Evolutionary conservation across 1,284 basidiomycete genomes (phyloP).

Genomic region (Ustilago loliicola): DNA sequence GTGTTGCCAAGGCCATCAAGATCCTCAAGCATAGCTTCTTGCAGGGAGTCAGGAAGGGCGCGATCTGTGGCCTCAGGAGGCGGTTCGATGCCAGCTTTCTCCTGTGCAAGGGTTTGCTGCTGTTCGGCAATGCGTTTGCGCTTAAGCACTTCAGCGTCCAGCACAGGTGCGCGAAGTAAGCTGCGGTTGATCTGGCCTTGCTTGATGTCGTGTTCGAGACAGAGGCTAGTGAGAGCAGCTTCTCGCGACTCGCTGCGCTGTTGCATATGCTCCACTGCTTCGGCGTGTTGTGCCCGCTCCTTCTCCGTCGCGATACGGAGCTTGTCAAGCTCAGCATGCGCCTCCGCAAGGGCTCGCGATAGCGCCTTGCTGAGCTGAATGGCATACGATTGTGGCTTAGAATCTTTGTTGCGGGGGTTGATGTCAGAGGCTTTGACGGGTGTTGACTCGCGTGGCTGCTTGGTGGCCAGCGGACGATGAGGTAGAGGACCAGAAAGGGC

Average conservation of each 20-base stretch:
- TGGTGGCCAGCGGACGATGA: conserved; percentile 26
- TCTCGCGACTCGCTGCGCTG: conserved; percentile 51
- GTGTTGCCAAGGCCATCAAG: conserved; percentile 44
- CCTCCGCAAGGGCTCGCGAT: conserved; percentile 37
- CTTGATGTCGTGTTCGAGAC: conserved; percentile 56
- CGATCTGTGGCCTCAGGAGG: conserved; percentile 24
- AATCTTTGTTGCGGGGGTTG: background rate
- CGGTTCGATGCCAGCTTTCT: conserved; percentile 25
- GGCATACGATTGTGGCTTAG: conserved; percentile 23
- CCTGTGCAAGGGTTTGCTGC: conserved; percentile 34
- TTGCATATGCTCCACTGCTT: conserved; percentile 38
- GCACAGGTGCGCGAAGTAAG: conserved; percentile 47
- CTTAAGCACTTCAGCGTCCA: conserved; percentile 51
- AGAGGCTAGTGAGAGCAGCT: conserved; percentile 44
- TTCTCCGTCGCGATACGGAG: conserved; percentile 9
- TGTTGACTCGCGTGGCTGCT: conserved; percentile 41
- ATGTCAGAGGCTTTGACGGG: conserved; percentile 34
- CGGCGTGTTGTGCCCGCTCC: conserved; percentile 28
- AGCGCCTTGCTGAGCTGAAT: conserved; percentile 43
- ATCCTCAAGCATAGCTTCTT: conserved; percentile 66
- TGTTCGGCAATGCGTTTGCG: conserved; percentile 46
- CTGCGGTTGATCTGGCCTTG: conserved; percentile 55
- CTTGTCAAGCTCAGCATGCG: conserved; percentile 33
- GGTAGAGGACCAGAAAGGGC: conserved; percentile 41
- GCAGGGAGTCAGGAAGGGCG: conserved; percentile 57